Evolutionary conservation across 2,329 filamentous ascomycete species (phyloP).

Genomic region (Ophiocordyceps sinensis): DNA sequence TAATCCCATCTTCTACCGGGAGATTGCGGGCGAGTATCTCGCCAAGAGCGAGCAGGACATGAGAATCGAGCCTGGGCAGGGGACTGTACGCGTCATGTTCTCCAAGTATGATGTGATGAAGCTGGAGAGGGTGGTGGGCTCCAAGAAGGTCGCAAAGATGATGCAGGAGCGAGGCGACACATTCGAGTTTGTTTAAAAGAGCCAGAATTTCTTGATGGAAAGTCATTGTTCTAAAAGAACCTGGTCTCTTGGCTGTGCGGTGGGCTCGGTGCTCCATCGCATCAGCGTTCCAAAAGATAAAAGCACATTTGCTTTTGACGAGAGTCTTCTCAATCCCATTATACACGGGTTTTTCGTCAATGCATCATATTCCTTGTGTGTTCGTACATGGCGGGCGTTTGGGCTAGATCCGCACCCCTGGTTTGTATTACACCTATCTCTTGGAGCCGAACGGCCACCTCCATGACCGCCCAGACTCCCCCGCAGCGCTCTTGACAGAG

Average conservation of each 20-base stretch:
- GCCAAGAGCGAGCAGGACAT: slow-evolving; percentile 42
- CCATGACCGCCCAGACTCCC: neutral
- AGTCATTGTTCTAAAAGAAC: neutral
- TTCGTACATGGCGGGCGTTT: too few relatives aligned
- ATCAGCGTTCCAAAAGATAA: too few relatives aligned
- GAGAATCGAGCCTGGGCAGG: slow-evolving; percentile 41
- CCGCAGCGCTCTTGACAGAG: slow-evolving; percentile 5
- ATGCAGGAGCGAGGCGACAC: slow-evolving; percentile 72
- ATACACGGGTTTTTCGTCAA: too few relatives aligned
- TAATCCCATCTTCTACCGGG: slow-evolving; percentile 68
- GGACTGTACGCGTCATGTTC: slow-evolving; percentile 52
- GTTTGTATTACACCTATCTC: too few relatives aligned
- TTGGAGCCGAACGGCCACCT: neutral
- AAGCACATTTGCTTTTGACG: too few relatives aligned
- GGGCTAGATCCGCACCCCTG: too few relatives aligned
- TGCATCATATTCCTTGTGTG: too few relatives aligned
- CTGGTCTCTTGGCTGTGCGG: neutral
- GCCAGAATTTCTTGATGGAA: neutral
- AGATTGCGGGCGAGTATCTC: slow-evolving; percentile 57
- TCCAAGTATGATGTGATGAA: slow-evolving; percentile 82
- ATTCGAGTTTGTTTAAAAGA: slow-evolving; percentile 73
- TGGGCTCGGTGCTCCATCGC: too few relatives aligned
- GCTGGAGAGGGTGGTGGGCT: slow-evolving; percentile 78
- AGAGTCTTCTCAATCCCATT: too few relatives aligned
- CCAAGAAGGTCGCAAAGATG: slow-evolving; percentile 69